Evolutionary conservation across 179 eudicot genomes (phyloP).

Genomic region (Spergularia azorica): DNA sequence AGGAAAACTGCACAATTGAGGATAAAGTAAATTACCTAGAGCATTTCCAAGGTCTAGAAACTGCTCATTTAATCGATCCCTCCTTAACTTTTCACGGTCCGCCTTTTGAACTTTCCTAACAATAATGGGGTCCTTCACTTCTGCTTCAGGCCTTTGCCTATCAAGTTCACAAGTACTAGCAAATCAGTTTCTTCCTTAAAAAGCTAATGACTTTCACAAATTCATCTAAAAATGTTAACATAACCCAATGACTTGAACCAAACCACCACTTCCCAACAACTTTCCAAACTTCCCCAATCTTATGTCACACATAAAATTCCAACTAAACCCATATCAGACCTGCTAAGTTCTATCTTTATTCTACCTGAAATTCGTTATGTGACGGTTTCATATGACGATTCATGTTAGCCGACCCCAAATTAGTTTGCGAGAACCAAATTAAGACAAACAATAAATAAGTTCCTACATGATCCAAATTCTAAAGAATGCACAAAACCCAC

Average conservation of each 20-base stretch:
- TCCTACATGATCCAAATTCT: not conserved
- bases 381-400: too few relatives aligned
- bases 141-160: conserved; percentile 38
- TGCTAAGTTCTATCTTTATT: not conserved
- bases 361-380: not conserved
- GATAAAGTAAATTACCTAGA: conserved; percentile 52
- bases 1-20: not conserved
- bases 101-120: conserved; percentile 93
- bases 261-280: not conserved
- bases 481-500: not conserved
- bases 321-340: conserved; percentile 1
- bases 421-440: too few relatives aligned
- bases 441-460: not conserved
- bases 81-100: conserved; percentile 92
- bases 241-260: not conserved
- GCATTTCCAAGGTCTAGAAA: conserved; percentile 81
- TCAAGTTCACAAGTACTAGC: not conserved
- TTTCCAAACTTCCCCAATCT: not conserved
- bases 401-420: not conserved
- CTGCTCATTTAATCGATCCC: conserved; percentile 96
- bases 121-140: conserved; percentile 33
- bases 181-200: not conserved
- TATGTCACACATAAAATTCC: not conserved
- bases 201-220: too few relatives aligned
- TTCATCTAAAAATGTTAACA: too few relatives aligned